Base-by-base conservation (phyloP, 495 filamentous ascomycete species). In the Trichoderma parareesei region DNA sequence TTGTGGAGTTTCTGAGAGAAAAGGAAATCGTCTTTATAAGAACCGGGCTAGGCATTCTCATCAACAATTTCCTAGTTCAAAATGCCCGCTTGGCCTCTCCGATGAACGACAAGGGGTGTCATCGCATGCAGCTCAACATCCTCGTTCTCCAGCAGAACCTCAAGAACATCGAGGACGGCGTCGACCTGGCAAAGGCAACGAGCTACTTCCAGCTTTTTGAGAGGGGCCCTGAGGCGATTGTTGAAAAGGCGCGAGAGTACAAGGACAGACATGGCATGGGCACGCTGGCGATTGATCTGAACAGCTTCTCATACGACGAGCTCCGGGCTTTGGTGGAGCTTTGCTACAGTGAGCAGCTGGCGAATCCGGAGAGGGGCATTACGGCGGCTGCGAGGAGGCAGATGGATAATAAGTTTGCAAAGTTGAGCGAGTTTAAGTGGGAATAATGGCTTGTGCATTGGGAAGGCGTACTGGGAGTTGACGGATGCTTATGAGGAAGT, bases 111-210 rank as follows among this genome's bases (percentile, higher is more conserved):
- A 73, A 87, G 64, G 94, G 95, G 16, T 90, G 87, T 67, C 82
- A 85, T 27, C 83, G 91, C 7, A 89, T 98, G 80, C 88, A 90
- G 69, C 83, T 97, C 38, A 95, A 98, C 71, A 90, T 98, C 57
- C 80, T 96, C 9, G 94, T 98, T 59, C 77, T 98, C 38, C 93
- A 97, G 71, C 95, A 98, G 69, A 96, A 96, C 68, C 82, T 98
- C 62, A 95, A 93, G 75, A 94, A 94, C 63, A 88, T 98, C 65
- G 91, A 90, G 72, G 77, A 84, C n/a, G 79, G 85, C 4, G 86
- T 88, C 4, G 82, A 84, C 42, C 82, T 98, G 43, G 81, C 81
- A 0, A 80, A 88, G 49, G 89, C 90, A 10, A 84, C 85, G 9
- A 84, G 84, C 49, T 98, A 90, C 76, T 94, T 88, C 66, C 85